phyloP scores from a whole-genome alignment of 1,284 basidiomycete species.

The Ganoderma sp. region DNA sequence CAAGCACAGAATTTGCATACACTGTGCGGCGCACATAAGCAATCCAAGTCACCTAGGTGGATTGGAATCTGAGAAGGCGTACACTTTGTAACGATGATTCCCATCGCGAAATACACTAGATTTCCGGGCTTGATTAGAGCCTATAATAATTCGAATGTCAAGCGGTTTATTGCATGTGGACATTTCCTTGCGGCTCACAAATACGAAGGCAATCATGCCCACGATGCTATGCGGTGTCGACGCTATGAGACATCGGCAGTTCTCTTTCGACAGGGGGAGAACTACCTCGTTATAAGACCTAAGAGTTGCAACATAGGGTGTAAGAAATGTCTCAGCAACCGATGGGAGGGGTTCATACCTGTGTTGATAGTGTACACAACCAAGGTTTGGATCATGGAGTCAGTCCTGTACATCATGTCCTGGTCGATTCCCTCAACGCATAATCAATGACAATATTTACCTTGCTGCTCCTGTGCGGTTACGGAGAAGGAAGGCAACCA shows the following conservation, averaged over 20 bases:
- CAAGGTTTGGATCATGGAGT: slow-evolving; percentile 4
- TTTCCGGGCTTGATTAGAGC: neutral
- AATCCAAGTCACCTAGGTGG: neutral
- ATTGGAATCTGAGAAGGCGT: neutral
- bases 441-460: neutral
- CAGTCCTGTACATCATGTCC: neutral
- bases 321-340: neutral
- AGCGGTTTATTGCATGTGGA: neutral
- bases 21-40: neutral
- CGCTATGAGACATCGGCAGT: neutral
- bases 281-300: slow-evolving; percentile 5
- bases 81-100: neutral
- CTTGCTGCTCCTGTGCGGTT: slow-evolving; percentile 2
- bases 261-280: neutral
- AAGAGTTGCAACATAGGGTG: neutral
- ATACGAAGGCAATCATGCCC: neutral
- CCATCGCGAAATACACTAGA: slow-evolving; percentile 1
- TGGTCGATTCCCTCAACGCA: neutral
- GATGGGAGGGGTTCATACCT: neutral
- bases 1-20: slow-evolving; percentile 4
- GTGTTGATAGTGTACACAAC: slow-evolving; percentile 10
- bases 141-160: neutral
- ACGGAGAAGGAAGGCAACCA: neutral
- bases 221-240: neutral
- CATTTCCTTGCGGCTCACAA: neutral